These are phyloP conservation scores for Chaetomiaceae sp. DNA, from an alignment of 2,329 filamentous ascomycete species.

Conservation along the genomic window DNA sequence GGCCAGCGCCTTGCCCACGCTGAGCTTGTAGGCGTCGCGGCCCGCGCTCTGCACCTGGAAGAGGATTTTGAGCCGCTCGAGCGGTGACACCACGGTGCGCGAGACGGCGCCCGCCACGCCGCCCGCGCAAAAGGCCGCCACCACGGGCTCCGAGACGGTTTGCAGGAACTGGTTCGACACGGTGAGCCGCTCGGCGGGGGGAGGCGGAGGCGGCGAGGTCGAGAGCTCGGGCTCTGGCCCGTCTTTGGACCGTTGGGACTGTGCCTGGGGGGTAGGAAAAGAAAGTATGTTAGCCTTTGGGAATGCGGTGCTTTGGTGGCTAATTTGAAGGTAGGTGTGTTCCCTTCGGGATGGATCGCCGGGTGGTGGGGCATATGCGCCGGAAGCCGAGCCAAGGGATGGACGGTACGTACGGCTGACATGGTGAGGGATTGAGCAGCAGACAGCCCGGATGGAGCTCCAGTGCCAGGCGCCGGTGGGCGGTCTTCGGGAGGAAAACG, in stretches of 20 bases:
- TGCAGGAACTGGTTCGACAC: constrained; percentile 37
- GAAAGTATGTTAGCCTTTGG: background rate
- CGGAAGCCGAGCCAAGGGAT: background rate
- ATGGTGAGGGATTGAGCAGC: constrained; percentile 28
- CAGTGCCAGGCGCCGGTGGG: background rate
- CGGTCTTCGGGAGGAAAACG: constrained; percentile 1
- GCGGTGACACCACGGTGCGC: constrained; percentile 89
- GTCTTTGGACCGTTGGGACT: constrained; percentile 6
- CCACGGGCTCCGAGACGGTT: constrained; percentile 71
- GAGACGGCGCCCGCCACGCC: constrained; percentile 96
- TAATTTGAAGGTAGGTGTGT: background rate
- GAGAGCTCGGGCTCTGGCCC: constrained; percentile 1
- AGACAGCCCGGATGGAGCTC: background rate
- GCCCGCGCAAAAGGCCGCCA: constrained; percentile 89
- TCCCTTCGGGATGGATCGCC: background rate
- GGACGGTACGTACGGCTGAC: constrained; percentile 32
- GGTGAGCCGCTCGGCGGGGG: constrained; percentile 27
- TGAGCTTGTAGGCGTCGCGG: constrained; percentile 88
- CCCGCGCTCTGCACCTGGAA: constrained; percentile 92
- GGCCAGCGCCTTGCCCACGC: constrained; percentile 76
- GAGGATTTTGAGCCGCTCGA: constrained; percentile 96
- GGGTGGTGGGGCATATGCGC: background rate
- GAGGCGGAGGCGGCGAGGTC: constrained; percentile 12
- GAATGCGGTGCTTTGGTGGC: background rate
- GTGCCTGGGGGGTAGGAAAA: background rate